These are phyloP conservation scores for Pterulicium gracile DNA, from an alignment of 1,284 basidiomycete genomes.

Conservation along the genomic window DNA sequence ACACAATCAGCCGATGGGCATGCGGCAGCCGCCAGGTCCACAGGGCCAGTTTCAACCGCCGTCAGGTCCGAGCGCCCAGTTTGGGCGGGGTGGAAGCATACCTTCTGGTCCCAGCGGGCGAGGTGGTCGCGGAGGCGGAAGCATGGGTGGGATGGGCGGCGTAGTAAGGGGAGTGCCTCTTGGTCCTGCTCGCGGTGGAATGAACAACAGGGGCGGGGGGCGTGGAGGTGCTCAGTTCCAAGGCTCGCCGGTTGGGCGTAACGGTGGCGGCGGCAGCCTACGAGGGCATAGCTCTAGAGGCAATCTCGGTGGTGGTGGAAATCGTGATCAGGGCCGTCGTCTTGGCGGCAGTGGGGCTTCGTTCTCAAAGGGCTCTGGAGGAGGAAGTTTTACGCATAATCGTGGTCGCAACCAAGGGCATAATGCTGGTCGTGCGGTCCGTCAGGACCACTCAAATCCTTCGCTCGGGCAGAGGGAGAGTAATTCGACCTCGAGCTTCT, in stretches of 20 bases:
- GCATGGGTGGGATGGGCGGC: conserved; percentile 34
- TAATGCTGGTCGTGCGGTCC: conserved; percentile 27
- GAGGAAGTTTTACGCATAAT: conserved; percentile 23
- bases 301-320: conserved; percentile 18
- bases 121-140: conserved; percentile 36
- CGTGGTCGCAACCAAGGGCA: conserved; percentile 40
- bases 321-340: conserved; percentile 30
- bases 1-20: conserved; percentile 32
- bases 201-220: conserved; percentile 27
- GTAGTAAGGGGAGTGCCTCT: conserved; percentile 22
- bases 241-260: conserved; percentile 15
- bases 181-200: conserved; percentile 27
- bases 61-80: conserved; percentile 24
- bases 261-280: conserved; percentile 20
- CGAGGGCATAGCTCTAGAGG: conserved; percentile 49
- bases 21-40: conserved; percentile 34
- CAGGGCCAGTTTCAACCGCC: conserved; percentile 39
- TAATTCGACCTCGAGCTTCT: conserved; percentile 28
- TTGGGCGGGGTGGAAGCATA: conserved; percentile 20
- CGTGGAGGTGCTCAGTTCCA: conserved; percentile 19
- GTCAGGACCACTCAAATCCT: conserved; percentile 10
- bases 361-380: conserved; percentile 29
- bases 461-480: conserved; percentile 34
- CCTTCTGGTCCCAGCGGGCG: conserved; percentile 26
- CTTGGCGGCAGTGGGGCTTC: background rate